phyloP scores from a whole-genome alignment of 1,284 basidiomycete species.

The Earliella scabrosa region DNA sequence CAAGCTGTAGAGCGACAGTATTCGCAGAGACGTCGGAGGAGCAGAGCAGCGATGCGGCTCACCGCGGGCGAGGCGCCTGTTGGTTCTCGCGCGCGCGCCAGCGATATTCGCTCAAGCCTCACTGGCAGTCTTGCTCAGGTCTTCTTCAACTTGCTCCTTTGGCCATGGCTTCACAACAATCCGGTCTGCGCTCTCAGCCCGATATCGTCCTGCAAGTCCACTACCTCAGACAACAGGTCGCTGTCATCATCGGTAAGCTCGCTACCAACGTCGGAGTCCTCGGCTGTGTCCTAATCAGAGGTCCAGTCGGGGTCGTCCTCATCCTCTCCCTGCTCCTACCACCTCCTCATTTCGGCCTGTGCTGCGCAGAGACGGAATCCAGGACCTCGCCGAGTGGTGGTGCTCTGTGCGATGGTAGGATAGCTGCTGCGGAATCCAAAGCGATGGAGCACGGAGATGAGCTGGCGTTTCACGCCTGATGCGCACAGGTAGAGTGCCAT shows the following conservation, averaged over 20 bases:
- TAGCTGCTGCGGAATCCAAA: conserved; percentile 36
- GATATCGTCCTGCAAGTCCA: too few species aligned
- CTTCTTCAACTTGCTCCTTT: background rate
- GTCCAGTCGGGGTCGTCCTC: background rate
- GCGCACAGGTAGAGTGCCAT: conserved; percentile 40
- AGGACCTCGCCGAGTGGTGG: too few species aligned
- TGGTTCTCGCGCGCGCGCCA: background rate
- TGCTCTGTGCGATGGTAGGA: conserved; percentile 20
- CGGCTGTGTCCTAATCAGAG: too few species aligned
- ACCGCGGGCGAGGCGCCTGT: background rate
- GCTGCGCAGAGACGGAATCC: background rate
- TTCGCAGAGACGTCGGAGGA: conserved; percentile 8
- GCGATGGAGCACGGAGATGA: conserved; percentile 31
- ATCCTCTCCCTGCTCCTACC: background rate
- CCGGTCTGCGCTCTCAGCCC: too few species aligned
- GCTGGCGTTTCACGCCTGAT: conserved; percentile 34
- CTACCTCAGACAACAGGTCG: too few species aligned
- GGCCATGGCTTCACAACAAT: too few species aligned
- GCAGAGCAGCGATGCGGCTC: background rate
- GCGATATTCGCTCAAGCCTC: background rate
- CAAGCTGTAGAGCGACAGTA: conserved; percentile 12
- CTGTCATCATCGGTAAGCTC: too few species aligned
- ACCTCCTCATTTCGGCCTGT: background rate
- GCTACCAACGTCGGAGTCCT: too few species aligned
- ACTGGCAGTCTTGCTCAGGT: background rate